phyloP scores from a whole-genome alignment of 2,329 filamentous ascomycete species.

The Biscogniauxia sp. region DNA sequence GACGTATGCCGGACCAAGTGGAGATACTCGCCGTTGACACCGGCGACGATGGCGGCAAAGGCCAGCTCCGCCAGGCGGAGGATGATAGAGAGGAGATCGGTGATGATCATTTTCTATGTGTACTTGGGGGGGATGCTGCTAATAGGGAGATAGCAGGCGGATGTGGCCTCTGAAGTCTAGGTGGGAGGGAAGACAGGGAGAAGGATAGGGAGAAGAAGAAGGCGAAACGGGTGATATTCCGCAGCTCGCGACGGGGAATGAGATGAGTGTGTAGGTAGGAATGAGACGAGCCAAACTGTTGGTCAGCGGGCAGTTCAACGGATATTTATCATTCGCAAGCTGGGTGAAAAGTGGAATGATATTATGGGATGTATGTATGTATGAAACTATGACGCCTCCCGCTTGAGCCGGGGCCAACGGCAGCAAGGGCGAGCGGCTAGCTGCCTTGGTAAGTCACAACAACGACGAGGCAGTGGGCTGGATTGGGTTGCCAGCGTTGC shows the following conservation, averaged over 20 bases:
- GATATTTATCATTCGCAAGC: background rate
- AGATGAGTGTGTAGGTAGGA: background rate
- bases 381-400: background rate
- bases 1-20: constrained; percentile 45
- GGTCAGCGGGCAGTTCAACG: background rate
- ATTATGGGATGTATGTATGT: too few relatives aligned
- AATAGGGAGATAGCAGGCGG: background rate
- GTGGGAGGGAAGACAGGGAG: too few relatives aligned
- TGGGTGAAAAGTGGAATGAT: background rate
- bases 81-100: constrained; percentile 53
- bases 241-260: background rate
- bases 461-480: background rate
- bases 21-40: constrained; percentile 66
- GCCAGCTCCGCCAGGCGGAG: constrained; percentile 63
- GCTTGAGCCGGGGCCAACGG: background rate
- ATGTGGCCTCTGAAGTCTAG: too few relatives aligned
- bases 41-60: constrained; percentile 70
- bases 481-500: background rate
- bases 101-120: constrained; percentile 45
- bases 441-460: background rate
- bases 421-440: background rate
- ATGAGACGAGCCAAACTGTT: background rate
- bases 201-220: background rate
- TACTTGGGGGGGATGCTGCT: too few relatives aligned
- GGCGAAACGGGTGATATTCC: background rate